These are phyloP conservation scores for Berkeleyomyces basicola DNA, from an alignment of 2,329 filamentous ascomycete species.

Conservation along the genomic window DNA sequence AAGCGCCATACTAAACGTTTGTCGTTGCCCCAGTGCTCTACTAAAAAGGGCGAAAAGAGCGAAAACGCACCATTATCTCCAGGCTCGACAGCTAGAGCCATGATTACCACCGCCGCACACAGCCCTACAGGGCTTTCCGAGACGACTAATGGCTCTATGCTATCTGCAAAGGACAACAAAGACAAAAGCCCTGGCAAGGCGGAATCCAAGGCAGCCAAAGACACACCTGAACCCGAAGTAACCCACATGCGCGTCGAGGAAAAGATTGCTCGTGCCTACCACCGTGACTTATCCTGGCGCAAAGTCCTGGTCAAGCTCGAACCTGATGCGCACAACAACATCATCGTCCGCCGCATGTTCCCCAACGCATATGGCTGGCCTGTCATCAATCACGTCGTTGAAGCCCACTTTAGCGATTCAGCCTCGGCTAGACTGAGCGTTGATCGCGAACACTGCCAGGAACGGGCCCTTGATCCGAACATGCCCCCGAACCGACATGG, in stretches of 20 bases:
- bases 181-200: constrained; percentile 17
- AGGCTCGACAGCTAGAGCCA: constrained; percentile 13
- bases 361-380: constrained; percentile 97
- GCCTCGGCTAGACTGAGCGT: constrained; percentile 45
- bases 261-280: constrained; percentile 92
- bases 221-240: constrained; percentile 28
- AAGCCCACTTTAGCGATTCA: constrained; percentile 80
- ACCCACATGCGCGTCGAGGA: constrained; percentile 83
- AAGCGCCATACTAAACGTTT: constrained; percentile 26
- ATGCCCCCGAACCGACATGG: constrained; percentile 45
- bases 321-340: constrained; percentile 96
- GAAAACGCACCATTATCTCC: neutral
- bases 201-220: constrained; percentile 25
- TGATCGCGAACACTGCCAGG: constrained; percentile 46
- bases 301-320: constrained; percentile 93
- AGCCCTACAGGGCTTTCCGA: constrained; percentile 8
- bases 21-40: constrained; percentile 16
- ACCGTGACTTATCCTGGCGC: constrained; percentile 80
- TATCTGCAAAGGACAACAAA: neutral
- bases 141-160: neutral
- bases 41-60: constrained; percentile 3
- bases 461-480: constrained; percentile 48
- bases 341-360: constrained; percentile 91
- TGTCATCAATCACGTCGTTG: constrained; percentile 83
- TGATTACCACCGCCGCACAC: neutral